These are phyloP conservation scores for Prunus yedoensis DNA, from an alignment of 331 rosid species.

Conservation along the genomic window DNA sequence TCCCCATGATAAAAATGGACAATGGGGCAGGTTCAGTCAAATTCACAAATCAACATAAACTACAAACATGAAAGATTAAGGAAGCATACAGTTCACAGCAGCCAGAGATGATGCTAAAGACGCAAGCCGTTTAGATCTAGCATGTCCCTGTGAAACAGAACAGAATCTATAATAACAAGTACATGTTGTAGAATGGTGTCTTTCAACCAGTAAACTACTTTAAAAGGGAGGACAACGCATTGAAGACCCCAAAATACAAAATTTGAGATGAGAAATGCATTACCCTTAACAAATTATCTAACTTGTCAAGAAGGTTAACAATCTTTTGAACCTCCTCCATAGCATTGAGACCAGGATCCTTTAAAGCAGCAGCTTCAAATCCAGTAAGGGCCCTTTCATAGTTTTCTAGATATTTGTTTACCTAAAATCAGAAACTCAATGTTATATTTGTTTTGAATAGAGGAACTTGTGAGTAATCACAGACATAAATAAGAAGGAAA, in stretches of 20 bases:
- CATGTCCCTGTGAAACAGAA: slow-evolving; percentile 28
- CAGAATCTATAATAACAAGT: neutral
- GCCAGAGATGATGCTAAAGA: slow-evolving; percentile 58
- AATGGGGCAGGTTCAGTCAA: slow-evolving; percentile 14
- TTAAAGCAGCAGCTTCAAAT: slow-evolving; percentile 87
- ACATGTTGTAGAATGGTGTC: neutral
- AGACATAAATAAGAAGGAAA: neutral
- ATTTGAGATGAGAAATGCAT: slow-evolving; percentile 21
- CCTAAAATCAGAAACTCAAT: slow-evolving; percentile 42
- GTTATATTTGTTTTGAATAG: neutral
- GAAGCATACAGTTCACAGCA: slow-evolving; percentile 57
- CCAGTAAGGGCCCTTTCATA: slow-evolving; percentile 93
- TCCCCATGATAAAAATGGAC: neutral
- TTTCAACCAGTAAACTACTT: neutral
- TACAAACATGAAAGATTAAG: slow-evolving; percentile 19
- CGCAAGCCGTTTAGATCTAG: slow-evolving; percentile 58
- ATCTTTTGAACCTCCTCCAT: slow-evolving; percentile 73
- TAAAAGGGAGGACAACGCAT: no score
- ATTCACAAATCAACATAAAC: slow-evolving; percentile 13
- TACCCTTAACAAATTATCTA: slow-evolving; percentile 74
- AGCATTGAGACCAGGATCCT: slow-evolving; percentile 88
- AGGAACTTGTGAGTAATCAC: slow-evolving; percentile 2
- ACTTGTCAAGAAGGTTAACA: slow-evolving; percentile 79
- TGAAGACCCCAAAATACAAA: neutral
- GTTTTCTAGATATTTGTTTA: slow-evolving; percentile 82